These are phyloP conservation scores for Trichothecium roseum DNA, from an alignment of 2,329 filamentous ascomycete species.

Conservation along the genomic window DNA sequence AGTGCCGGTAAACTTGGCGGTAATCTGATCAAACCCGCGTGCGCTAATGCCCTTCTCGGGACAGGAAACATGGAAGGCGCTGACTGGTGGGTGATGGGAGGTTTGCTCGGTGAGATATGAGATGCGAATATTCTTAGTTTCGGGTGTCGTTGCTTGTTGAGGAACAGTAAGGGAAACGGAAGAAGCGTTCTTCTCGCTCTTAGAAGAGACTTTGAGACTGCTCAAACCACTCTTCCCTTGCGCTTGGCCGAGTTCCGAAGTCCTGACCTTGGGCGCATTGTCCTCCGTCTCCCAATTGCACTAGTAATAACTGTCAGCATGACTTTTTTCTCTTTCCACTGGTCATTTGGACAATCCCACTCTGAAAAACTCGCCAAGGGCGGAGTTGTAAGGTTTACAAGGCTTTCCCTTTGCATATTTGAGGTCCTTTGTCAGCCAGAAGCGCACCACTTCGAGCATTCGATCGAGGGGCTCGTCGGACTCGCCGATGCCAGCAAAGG, in stretches of 20 bases:
- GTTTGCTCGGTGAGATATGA: slow-evolving; percentile 97
- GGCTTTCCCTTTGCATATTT: slow-evolving; percentile 99
- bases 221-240: slow-evolving; percentile 2
- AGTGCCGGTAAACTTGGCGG: slow-evolving; percentile 94
- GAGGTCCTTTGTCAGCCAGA: slow-evolving; percentile 98
- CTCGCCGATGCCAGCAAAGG: slow-evolving; percentile 73
- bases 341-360: slow-evolving; percentile 37
- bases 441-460: slow-evolving; percentile 88
- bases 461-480: slow-evolving; percentile 85
- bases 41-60: slow-evolving; percentile 83
- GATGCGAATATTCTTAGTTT: slow-evolving; percentile 55
- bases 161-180: slow-evolving; percentile 41
- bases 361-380: slow-evolving; percentile 92
- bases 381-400: slow-evolving; percentile 98
- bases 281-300: slow-evolving; percentile 94
- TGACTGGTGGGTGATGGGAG: slow-evolving; percentile 94
- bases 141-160: slow-evolving; percentile 29
- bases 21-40: slow-evolving; percentile 88
- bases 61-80: slow-evolving; percentile 88
- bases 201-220: slow-evolving; percentile 27
- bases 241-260: slow-evolving; percentile 25
- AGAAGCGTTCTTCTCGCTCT: slow-evolving; percentile 33
- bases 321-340: not conserved
- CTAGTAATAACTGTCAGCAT: slow-evolving; percentile 29
- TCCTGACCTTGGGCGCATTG: slow-evolving; percentile 56